A percentile compares a stretch with the other conserved stretches of the same genome.
These are phyloP conservation scores for Aspergillus arachidicola DNA, from an alignment of 2,329 filamentous ascomycete species.

Conservation along the genomic window DNA sequence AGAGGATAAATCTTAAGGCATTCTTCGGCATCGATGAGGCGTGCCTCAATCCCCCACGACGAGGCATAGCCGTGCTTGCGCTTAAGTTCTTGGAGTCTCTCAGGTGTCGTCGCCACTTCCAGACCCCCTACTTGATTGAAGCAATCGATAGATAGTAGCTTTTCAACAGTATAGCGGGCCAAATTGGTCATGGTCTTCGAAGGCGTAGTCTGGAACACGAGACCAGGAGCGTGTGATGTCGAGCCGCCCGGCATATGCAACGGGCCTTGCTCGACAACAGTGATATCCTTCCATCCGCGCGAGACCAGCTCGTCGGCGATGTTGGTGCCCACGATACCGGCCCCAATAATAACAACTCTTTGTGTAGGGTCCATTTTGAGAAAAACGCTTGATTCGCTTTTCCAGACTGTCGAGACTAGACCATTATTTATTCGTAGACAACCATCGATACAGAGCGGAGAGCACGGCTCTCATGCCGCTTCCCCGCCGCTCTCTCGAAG, in stretches of 20 bases:
- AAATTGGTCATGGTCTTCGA: constrained; percentile 55
- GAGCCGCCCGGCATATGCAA: constrained; percentile 65
- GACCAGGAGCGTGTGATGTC: constrained; percentile 65
- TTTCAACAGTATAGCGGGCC: constrained; percentile 64
- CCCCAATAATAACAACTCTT: constrained; percentile 63
- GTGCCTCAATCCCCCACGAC: constrained; percentile 63
- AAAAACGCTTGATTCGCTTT: not conserved
- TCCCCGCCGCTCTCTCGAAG: not conserved
- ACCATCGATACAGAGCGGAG: not conserved
- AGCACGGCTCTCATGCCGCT: not conserved
- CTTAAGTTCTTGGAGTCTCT: constrained; percentile 62
- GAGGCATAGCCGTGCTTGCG: constrained; percentile 63
- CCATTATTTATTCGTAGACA: not conserved
- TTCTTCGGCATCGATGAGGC: constrained; percentile 54
- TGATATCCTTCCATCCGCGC: constrained; percentile 65
- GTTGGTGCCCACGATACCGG: constrained; percentile 66
- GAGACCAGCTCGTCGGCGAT: constrained; percentile 65
- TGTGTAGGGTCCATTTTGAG: constrained; percentile 24
- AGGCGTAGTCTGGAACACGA: constrained; percentile 64
- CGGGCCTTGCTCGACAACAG: constrained; percentile 66
- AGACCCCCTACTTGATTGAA: constrained; percentile 66
- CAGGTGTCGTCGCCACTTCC: constrained; percentile 64
- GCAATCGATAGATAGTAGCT: constrained; percentile 59
- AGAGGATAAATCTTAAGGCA: constrained; percentile 59
- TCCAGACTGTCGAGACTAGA: not conserved